Conservation (phyloP, 2,329 filamentous ascomycete genomes). For the Leptographium galeiforme region DNA sequence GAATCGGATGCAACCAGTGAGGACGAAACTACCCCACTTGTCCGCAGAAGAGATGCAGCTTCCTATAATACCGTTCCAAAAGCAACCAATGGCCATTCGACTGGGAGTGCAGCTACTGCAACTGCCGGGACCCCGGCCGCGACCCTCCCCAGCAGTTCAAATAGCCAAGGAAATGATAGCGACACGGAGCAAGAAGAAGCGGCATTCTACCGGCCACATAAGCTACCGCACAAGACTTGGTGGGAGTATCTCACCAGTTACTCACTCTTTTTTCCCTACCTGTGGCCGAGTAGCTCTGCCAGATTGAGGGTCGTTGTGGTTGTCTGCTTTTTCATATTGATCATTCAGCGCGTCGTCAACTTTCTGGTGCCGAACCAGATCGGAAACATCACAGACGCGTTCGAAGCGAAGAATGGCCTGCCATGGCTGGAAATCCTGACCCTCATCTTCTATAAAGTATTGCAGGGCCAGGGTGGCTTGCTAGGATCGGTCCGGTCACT, state of each 20-base stretch:
- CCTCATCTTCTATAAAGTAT: conserved; percentile 63
- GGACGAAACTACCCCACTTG: conserved; percentile 36
- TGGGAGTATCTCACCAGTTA: conserved; percentile 93
- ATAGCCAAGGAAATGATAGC: not conserved
- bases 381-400: conserved; percentile 61
- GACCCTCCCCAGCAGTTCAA: conserved; percentile 7
- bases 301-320: conserved; percentile 67
- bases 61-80: not conserved
- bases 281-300: conserved; percentile 76
- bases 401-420: conserved; percentile 38
- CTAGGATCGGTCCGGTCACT: conserved; percentile 70
- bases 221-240: conserved; percentile 79
- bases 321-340: conserved; percentile 67
- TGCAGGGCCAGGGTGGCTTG: conserved; percentile 81
- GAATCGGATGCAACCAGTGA: conserved; percentile 11
- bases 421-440: conserved; percentile 64
- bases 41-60: conserved; percentile 26
- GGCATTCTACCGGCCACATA: conserved; percentile 81
- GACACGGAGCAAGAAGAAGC: conserved; percentile 42
- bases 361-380: conserved; percentile 74
- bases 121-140: conserved; percentile 23
- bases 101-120: conserved; percentile 21
- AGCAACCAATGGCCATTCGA: not conserved
- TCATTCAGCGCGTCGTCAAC: conserved; percentile 74
- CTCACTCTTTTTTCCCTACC: conserved; percentile 85